Base-by-base conservation (phyloP, 805 yeast species). In the Zygosaccharomyces kombuchaensis region DNA sequence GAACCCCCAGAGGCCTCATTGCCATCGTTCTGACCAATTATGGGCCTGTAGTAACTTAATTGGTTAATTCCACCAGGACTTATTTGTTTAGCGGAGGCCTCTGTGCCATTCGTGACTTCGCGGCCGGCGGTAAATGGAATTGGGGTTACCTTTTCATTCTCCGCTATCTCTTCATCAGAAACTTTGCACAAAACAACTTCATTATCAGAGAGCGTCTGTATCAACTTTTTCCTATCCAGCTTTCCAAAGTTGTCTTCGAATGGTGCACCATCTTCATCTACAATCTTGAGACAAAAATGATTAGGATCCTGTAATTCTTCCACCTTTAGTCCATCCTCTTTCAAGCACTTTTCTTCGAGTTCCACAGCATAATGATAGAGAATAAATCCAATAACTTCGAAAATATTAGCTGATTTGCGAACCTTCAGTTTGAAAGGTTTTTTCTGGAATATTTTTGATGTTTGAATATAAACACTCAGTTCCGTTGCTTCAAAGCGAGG, bases 251-350 rank as follows among this genome's bases (percentile, higher is more conserved):
- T 87, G 29, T 78, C 83, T 54, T 95, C 99, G 44, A 87, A 89
- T 31, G 86, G 82, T 41, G 95, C 96, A 6, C 91, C 91, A 60
- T 90, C 97, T 41, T 91, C 98, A 62, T 93, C 99, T 1, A 85
- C 89, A 17, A 91, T 72, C 46, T 85, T 85, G 27, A 91, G 59
- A 19, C 57, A 50, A 38, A 61, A 66, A n/a, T 55, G 52, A 36
- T 65, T 65, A 1, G 67, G 67, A 47, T 62, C 51, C 16, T 50
- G 44, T 4, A 58, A 27, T 9, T 50, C 54, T 9, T 50, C 52
- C 9, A 43, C 13, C 2, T 40, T 40, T 7, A 62, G 13, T 6
- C 57, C 60, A 37, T 51, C 60, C 14, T 45, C 50, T 17, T 43
- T 40, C 6, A 51, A 50, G 14, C 52, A 36, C 21, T 50, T 41